Evolutionary conservation across 371 early-diverging fungal species (phyloP), one percentile per base, ranked within the genome.

Genomic region (Rhizopus stolonifer): DNA sequence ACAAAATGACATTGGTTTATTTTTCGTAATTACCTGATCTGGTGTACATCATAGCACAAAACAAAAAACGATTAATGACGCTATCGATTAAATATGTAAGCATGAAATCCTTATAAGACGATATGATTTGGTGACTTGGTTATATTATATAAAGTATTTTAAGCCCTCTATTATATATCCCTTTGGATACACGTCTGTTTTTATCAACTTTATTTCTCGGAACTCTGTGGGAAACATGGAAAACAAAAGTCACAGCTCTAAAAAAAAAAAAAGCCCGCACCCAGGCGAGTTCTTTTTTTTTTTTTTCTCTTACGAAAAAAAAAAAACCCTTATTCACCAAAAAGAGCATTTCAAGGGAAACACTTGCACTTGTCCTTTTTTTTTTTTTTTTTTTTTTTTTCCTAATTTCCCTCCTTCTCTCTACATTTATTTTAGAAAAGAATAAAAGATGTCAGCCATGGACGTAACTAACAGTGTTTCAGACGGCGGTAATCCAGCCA

Each of bases 401-500:
- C 14, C 9, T 17, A 13, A 7, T 15, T 18, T 33, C 19, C 22
- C 26, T 8, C 19, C 25, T 11, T 32, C 14, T 45, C 26, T 10
- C 15, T 45, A n/a, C 26, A 7, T 26, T 26, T 11, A n/a, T 14
- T 36, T 36, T 15, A 36, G 6, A n/a, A 36, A n/a, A n/a, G 6
- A 11, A n/a, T 13, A 36, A 4, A 31, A 14, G 32, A 47, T 47
- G 47, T 47, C 47, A 32, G 33, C 19, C 9, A 32, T 32, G 10
- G 33, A 17, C 31, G 11, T 32, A 11, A 11, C 33, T 47, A 21
- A 15, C 10, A 32, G 11, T 29, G 33, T 32, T 7, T 2, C 31
- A 31, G 31, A 32, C 5, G 19, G 19, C n/a, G 49, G 57, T 19
- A 61, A 56, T 45, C 57, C 64, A 18, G 59, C 59, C 32, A 58